Conservation (phyloP, 306 rosid genomes). For the Vachellia pachyceras region DNA sequence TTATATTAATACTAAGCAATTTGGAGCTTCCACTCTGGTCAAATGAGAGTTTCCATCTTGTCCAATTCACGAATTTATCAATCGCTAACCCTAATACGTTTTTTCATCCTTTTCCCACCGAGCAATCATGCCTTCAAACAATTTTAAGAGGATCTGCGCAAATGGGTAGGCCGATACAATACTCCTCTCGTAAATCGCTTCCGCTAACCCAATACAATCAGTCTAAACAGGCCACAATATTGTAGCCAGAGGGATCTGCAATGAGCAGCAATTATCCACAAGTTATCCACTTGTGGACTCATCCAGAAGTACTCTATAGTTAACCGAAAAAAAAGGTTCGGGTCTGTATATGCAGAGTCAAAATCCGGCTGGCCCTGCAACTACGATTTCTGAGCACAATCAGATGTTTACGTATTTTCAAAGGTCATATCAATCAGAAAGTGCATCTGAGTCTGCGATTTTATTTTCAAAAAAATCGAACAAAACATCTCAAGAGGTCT, state of each 20-base stretch:
- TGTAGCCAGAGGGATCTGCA: neutral
- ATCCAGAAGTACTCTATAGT: neutral
- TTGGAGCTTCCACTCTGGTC: too few species aligned
- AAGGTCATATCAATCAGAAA: neutral
- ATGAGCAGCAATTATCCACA: neutral
- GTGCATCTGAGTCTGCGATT: neutral
- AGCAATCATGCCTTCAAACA: neutral
- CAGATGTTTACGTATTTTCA: neutral
- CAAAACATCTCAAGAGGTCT: constrained; percentile 29
- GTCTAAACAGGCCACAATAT: too few species aligned
- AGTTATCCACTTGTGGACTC: neutral
- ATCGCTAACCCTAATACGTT: neutral
- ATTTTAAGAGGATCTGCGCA: too few species aligned
- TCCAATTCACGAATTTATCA: too few species aligned
- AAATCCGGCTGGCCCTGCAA: neutral
- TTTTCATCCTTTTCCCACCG: neutral
- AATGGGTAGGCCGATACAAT: too few species aligned
- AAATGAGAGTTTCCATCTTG: too few species aligned
- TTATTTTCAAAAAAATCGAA: neutral
- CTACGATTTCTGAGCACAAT: neutral
- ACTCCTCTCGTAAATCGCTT: too few species aligned
- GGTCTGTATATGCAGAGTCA: neutral
- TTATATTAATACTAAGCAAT: too few species aligned
- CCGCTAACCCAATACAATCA: too few species aligned
- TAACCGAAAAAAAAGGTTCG: neutral